phyloP scores from a whole-genome alignment of 2,329 filamentous ascomycete species.

The Colletotrichum agaves region DNA sequence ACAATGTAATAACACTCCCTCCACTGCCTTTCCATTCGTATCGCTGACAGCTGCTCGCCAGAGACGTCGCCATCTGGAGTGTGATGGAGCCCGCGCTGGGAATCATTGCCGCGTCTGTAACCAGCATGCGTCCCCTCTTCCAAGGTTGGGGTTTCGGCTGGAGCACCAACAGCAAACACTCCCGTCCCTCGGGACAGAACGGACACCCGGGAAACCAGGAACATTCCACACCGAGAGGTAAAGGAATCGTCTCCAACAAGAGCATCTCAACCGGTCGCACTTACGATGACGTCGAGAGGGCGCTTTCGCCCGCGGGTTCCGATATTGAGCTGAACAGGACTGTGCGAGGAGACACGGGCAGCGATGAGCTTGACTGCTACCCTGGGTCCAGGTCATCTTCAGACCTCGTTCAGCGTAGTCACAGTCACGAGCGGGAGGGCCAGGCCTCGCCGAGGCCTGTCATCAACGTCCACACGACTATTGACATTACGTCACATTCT shows the following conservation, averaged over 20 bases:
- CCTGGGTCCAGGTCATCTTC: constrained; percentile 28
- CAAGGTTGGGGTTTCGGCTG: constrained; percentile 42
- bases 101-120: constrained; percentile 47
- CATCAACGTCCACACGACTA: constrained; percentile 35
- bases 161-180: constrained; percentile 31
- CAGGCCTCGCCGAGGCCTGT: neutral
- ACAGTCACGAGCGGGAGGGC: neutral
- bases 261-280: constrained; percentile 16
- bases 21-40: neutral
- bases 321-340: constrained; percentile 37
- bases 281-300: constrained; percentile 25
- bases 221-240: neutral
- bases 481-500: constrained; percentile 28
- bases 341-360: neutral
- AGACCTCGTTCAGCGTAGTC: constrained; percentile 23
- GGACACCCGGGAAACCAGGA: neutral
- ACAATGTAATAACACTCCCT: constrained; percentile 43
- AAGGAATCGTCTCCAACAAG: neutral
- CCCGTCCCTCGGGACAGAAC: constrained; percentile 14
- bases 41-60: constrained; percentile 33
- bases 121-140: constrained; percentile 47
- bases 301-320: constrained; percentile 19
- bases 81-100: constrained; percentile 48
- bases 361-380: constrained; percentile 18
- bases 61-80: constrained; percentile 47